A percentile compares a stretch with the other conserved stretches of the same genome.
Conservation (phyloP, 1,284 basidiomycete species). For the Fomitopsis betulina region DNA sequence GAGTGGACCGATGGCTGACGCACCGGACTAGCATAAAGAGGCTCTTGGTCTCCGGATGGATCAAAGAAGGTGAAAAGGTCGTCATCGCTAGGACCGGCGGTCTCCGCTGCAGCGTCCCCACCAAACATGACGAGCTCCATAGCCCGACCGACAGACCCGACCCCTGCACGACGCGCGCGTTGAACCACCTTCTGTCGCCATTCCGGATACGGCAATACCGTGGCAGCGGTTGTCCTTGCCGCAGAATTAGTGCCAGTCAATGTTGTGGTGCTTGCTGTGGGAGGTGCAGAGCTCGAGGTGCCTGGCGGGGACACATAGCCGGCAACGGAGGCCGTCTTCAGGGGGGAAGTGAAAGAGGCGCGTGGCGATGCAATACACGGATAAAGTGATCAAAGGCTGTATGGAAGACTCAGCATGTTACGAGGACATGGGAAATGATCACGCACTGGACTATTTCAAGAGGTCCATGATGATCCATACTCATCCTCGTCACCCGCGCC, state of each 20-base stretch:
- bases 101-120: constrained; percentile 17
- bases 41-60: constrained; percentile 11
- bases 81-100: constrained; percentile 7
- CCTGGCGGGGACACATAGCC: constrained; percentile 2
- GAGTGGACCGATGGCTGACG: background rate
- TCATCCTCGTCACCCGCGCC: constrained; percentile 13
- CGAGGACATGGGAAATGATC: background rate
- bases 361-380: constrained; percentile 56
- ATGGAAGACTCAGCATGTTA: constrained; percentile 1
- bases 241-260: background rate
- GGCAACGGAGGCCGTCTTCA: background rate
- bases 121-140: constrained; percentile 44
- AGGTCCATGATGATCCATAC: constrained; percentile 61
- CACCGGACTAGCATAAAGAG: background rate
- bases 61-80: constrained; percentile 10
- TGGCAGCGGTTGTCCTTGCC: constrained; percentile 1
- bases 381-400: constrained; percentile 52
- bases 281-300: background rate
- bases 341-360: constrained; percentile 20
- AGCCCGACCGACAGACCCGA: constrained; percentile 48
- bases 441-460: constrained; percentile 45
- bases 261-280: background rate
- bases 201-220: constrained; percentile 50
- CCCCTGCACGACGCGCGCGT: constrained; percentile 48
- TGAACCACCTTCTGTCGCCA: constrained; percentile 48